A percentile compares a stretch with the other conserved stretches of the same genome.
phyloP scores from a whole-genome alignment of 495 filamentous ascomycete genomes.

The Aspergillus ellipticus region DNA sequence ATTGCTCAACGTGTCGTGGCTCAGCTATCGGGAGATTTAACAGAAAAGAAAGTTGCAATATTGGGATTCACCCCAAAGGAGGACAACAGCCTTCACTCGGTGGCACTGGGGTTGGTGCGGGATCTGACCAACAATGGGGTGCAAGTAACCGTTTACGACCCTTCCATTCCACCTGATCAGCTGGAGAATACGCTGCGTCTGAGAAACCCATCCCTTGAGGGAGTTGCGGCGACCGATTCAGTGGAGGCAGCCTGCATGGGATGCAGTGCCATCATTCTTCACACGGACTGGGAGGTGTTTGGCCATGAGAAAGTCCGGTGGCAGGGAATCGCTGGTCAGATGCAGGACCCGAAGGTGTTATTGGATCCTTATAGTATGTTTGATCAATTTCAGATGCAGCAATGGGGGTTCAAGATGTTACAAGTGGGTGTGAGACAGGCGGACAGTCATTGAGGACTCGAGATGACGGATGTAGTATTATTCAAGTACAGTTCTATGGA shows the following conservation, averaged over 20 bases:
- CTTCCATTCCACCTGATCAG: constrained; percentile 24
- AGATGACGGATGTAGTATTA: no score
- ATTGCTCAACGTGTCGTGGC: constrained; percentile 56
- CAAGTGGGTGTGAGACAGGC: constrained; percentile 7
- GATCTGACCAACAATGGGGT: constrained; percentile 56
- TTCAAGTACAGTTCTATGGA: no score
- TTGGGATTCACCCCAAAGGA: constrained; percentile 73
- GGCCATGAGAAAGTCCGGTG: constrained; percentile 12
- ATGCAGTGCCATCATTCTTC: constrained; percentile 11
- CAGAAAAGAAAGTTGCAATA: constrained; percentile 63
- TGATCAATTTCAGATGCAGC: constrained; percentile 11
- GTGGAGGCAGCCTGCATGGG: constrained; percentile 13
- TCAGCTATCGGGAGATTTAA: constrained; percentile 60
- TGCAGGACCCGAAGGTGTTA: constrained; percentile 7
- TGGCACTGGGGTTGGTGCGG: constrained; percentile 61
- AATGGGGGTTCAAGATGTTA: constrained; percentile 11
- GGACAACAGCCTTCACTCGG: constrained; percentile 64
- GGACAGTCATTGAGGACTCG: not conserved
- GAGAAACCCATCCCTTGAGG: not conserved
- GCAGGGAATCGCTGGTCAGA: constrained; percentile 9
- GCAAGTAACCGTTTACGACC: constrained; percentile 63
- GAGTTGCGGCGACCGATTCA: constrained; percentile 6
- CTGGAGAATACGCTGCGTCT: constrained; percentile 1
- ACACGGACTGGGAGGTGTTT: constrained; percentile 10
- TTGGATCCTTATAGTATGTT: constrained; percentile 8